Evolutionary conservation across 2,329 filamentous ascomycete genomes (phyloP).

Genomic region (Dactylellina drechsleri): DNA sequence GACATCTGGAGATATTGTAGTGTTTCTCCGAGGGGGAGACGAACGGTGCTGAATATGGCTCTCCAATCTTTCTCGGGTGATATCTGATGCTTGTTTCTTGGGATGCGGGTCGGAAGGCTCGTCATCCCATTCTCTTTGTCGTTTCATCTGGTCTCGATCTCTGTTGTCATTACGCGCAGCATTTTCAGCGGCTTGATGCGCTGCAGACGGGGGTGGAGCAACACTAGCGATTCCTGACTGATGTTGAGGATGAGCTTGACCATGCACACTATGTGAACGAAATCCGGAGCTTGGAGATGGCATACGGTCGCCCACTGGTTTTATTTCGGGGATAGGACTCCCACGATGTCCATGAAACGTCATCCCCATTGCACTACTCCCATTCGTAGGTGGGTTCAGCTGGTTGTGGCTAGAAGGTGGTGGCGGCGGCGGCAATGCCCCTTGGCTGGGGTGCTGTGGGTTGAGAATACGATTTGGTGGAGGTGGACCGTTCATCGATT

Average conservation of each 20-base stretch:
- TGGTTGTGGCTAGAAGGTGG: conserved; percentile 52
- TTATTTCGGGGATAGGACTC: conserved; percentile 84
- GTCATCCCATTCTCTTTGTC: conserved; percentile 91
- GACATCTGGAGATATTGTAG: conserved; percentile 81
- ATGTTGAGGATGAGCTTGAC: conserved; percentile 74
- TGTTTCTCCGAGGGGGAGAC: conserved; percentile 83
- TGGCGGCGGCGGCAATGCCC: conserved; percentile 62
- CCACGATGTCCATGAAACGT: conserved; percentile 54
- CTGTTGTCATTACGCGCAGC: conserved; percentile 68
- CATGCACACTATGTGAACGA: conserved; percentile 69
- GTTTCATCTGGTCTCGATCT: conserved; percentile 73
- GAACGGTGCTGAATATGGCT: conserved; percentile 82
- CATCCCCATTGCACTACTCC: conserved; percentile 73
- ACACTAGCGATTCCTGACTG: conserved; percentile 76
- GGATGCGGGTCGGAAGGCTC: conserved; percentile 67
- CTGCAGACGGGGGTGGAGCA: conserved; percentile 73
- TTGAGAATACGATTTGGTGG: conserved; percentile 63
- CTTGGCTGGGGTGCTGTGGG: conserved; percentile 59
- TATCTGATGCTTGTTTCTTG: conserved; percentile 90
- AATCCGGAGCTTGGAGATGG: conserved; percentile 88
- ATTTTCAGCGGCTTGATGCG: conserved; percentile 74
- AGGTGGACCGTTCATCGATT: conserved; percentile 64
- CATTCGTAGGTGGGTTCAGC: conserved; percentile 65
- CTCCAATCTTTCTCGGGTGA: conserved; percentile 84
- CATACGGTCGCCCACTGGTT: conserved; percentile 83